Percentiles rank a stretch among this genome's conserved stretches.
Conservation (phyloP, 2,329 filamentous ascomycete genomes). For the Elsinoe perseae region DNA sequence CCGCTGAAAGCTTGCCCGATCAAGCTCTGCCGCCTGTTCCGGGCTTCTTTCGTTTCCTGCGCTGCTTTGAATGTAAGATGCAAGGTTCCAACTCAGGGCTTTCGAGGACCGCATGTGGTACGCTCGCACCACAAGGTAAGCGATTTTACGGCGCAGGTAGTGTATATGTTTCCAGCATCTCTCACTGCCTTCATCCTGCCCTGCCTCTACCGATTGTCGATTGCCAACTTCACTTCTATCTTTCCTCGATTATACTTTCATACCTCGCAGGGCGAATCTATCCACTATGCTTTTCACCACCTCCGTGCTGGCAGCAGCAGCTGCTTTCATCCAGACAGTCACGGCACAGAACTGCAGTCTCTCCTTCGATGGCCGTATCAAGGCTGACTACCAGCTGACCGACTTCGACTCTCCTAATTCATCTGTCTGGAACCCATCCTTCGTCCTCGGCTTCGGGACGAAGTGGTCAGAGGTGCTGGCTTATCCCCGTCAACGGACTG, state of each 20-base stretch:
- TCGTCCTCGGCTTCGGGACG: slow-evolving; percentile 47
- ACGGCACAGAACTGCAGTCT: slow-evolving; percentile 4
- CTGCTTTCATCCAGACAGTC: background rate
- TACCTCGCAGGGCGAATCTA: background rate
- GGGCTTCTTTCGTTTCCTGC: background rate
- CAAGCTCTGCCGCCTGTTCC: slow-evolving; percentile 7
- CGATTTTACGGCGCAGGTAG: background rate
- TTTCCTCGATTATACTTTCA: background rate
- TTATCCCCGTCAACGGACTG: slow-evolving; percentile 34
- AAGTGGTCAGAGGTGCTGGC: slow-evolving; percentile 46
- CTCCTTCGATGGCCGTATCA: slow-evolving; percentile 6
- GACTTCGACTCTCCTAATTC: background rate
- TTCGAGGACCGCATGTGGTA: background rate
- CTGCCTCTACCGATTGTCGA: background rate
- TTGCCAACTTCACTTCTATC: slow-evolving; percentile 2
- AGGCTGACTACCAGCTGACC: background rate
- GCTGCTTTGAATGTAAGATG: background rate
- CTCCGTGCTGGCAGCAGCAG: background rate
- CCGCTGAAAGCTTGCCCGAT: background rate
- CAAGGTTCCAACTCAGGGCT: slow-evolving; percentile 2
- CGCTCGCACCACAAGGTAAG: background rate
- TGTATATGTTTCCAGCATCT: background rate
- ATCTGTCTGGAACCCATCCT: slow-evolving; percentile 42
- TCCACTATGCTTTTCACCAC: background rate
- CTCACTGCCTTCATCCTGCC: background rate